Conservation (phyloP, 306 rosid species). For the Gleditsia sinensis region DNA sequence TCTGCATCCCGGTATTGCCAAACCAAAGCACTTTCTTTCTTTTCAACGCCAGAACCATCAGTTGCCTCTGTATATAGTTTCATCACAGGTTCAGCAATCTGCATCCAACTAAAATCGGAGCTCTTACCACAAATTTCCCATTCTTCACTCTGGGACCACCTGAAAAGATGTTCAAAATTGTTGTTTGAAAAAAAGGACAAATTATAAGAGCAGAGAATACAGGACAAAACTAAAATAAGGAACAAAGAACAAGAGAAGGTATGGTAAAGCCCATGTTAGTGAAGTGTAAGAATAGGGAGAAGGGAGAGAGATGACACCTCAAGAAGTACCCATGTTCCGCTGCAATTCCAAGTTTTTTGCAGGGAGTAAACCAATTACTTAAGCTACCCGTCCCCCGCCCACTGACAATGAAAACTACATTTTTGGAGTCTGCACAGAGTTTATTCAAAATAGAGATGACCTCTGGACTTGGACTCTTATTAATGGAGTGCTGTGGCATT, state of each 20-base stretch:
- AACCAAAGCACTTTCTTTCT: conserved; percentile 77
- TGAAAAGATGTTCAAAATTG: conserved; percentile 36
- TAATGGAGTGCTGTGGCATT: conserved; percentile 74
- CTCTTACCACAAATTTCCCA: conserved; percentile 66
- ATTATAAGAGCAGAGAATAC: not conserved
- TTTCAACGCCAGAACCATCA: conserved; percentile 75
- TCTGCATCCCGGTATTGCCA: conserved; percentile 85
- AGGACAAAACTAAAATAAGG: conserved; percentile 15
- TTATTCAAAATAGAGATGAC: conserved; percentile 64
- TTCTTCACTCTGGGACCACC: conserved; percentile 58
- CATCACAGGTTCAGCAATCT: conserved; percentile 75
- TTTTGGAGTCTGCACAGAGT: conserved; percentile 64
- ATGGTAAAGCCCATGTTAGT: not conserved
- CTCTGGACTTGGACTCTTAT: conserved; percentile 66
- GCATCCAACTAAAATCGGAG: conserved; percentile 80
- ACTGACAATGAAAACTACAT: conserved; percentile 80
- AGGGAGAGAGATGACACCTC: conserved; percentile 52
- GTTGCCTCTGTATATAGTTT: conserved; percentile 79
- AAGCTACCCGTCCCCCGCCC: conserved; percentile 75
- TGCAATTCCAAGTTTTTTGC: conserved; percentile 73
- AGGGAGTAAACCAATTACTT: conserved; percentile 73
- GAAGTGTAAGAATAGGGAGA: not conserved
- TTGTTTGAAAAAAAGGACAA: not conserved
- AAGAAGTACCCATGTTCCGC: conserved; percentile 82
- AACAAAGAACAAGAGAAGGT: not conserved